Base-by-base conservation (phyloP, 2,329 filamentous ascomycete species). In the Myriosclerotinia scirpicola region DNA sequence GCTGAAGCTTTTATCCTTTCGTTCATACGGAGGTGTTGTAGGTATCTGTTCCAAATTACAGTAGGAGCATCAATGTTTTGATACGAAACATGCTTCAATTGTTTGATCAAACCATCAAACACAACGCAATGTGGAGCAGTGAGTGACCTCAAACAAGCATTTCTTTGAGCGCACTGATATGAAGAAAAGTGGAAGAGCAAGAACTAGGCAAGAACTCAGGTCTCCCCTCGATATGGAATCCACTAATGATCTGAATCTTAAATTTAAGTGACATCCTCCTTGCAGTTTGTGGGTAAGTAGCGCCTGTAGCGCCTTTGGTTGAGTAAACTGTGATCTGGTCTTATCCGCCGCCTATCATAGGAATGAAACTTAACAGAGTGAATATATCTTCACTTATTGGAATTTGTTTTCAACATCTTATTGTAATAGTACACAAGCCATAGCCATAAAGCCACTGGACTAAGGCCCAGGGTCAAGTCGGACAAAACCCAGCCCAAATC, bases 401-500 rank as follows among this genome's bases (percentile, higher is more conserved):
- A 26, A 26, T 26, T 26, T 26, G 26, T 26, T 26, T 26, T 26
- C 26, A 26, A n/a, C n/a, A n/a, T n/a, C n/a, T n/a, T n/a, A n/a
- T n/a, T n/a, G n/a, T n/a, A n/a, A n/a, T n/a, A n/a, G n/a, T n/a
- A n/a, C n/a, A n/a, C n/a, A n/a, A n/a, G n/a, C n/a, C n/a, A n/a
- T n/a, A n/a, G n/a, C n/a, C n/a, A n/a, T n/a, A n/a, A n/a, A n/a
- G 26, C 26, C 26, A 26, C 26, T 26, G 26, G 3, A 26, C 3
- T 26, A 26, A 26, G 3, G 26, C 26, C 26, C 26, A 26, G 26
- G 26, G 26, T 26, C 26, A 50, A 50, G 9, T 50, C 40, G 40
- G 55, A 34, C 40, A 59, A 59, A 59, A 59, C 55, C 55, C 55
- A 46, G 55, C 17, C 55, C 14, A 26, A 22, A 26, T 9, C 12